phyloP scores from a whole-genome alignment of 768 basidiomycete species.

The Vararia minispora region DNA sequence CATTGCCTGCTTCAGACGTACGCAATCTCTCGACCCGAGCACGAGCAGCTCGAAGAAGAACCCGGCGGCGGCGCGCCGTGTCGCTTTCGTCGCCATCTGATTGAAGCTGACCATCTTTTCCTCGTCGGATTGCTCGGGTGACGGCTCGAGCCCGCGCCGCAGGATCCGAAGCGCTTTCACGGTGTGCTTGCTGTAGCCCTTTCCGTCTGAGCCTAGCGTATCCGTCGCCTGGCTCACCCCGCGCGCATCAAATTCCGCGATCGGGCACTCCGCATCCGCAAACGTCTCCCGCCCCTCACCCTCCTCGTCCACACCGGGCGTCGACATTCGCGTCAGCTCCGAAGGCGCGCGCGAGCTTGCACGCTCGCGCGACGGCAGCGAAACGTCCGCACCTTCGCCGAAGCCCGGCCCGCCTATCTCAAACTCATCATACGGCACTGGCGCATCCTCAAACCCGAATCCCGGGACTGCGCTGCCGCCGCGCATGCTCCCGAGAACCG shows the following conservation, averaged over 20 bases:
- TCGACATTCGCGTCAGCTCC: slow-evolving; percentile 50
- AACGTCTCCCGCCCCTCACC: slow-evolving; percentile 57
- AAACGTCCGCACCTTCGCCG: slow-evolving; percentile 23
- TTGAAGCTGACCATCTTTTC: slow-evolving; percentile 70
- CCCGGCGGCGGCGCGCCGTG: slow-evolving; percentile 82
- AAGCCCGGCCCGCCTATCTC: slow-evolving; percentile 44
- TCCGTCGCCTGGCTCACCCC: slow-evolving; percentile 34
- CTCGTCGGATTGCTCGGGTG: slow-evolving; percentile 30
- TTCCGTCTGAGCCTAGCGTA: slow-evolving; percentile 40
- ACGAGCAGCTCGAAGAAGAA: slow-evolving; percentile 99
- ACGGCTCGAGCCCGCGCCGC: slow-evolving; percentile 56
- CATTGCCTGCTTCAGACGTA: slow-evolving; percentile 63
- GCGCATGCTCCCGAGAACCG: slow-evolving; percentile 45
- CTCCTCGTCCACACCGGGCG: slow-evolving; percentile 50
- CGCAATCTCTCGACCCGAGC: slow-evolving; percentile 84
- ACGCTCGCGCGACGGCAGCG: slow-evolving; percentile 25
- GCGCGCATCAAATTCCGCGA: slow-evolving; percentile 71
- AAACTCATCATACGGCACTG: slow-evolving; percentile 51
- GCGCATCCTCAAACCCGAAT: slow-evolving; percentile 54
- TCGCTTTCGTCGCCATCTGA: slow-evolving; percentile 71
- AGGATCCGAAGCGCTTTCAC: slow-evolving; percentile 72
- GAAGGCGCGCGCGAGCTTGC: slow-evolving; percentile 42
- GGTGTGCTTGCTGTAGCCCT: slow-evolving; percentile 84
- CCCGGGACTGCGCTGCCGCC: slow-evolving; percentile 39
- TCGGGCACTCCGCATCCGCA: slow-evolving; percentile 62